Conservation (phyloP, 176 grass and related monocot species). For the Carex pumila region DNA sequence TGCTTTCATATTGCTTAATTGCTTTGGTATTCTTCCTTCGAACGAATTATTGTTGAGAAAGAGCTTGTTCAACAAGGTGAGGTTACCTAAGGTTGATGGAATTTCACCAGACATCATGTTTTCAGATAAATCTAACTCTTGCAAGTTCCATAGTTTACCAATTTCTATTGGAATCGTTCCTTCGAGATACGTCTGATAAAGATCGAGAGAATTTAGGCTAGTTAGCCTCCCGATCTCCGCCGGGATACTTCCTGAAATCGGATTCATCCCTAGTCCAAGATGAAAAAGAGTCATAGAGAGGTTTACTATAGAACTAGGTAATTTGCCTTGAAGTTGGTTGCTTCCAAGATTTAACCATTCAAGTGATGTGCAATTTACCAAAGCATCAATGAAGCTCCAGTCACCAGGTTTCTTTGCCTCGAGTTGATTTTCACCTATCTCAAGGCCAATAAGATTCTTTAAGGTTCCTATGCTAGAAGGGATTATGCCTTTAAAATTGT, state of each 20-base stretch:
- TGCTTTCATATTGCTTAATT: neutral
- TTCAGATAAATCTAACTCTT: neutral
- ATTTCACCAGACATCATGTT: constrained; percentile 32
- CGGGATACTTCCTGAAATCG: constrained; percentile 22
- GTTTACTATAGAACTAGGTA: constrained; percentile 20
- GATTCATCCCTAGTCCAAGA: neutral
- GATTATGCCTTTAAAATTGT: constrained; percentile 11
- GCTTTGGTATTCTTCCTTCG: neutral
- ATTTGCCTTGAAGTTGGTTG: constrained; percentile 3
- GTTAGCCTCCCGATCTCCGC: constrained; percentile 1
- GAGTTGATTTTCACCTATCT: neutral
- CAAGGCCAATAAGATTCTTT: neutral
- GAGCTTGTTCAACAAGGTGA: constrained; percentile 3
- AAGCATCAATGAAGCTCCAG: constrained; percentile 11
- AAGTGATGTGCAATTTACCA: constrained; percentile 16
- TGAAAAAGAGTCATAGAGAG: neutral
- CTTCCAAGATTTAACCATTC: neutral
- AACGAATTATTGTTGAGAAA: neutral
- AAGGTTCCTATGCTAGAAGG: constrained; percentile 16
- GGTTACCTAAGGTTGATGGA: neutral
- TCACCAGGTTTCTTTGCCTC: constrained; percentile 1
- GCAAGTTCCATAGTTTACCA: neutral
- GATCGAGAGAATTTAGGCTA: neutral
- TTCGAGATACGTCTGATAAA: neutral
- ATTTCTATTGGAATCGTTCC: constrained; percentile 22